Evolutionary conservation across 2,329 filamentous ascomycete species (phyloP), one percentile per base, ranked within the genome.

Genomic region (Fusarium domesticum): DNA sequence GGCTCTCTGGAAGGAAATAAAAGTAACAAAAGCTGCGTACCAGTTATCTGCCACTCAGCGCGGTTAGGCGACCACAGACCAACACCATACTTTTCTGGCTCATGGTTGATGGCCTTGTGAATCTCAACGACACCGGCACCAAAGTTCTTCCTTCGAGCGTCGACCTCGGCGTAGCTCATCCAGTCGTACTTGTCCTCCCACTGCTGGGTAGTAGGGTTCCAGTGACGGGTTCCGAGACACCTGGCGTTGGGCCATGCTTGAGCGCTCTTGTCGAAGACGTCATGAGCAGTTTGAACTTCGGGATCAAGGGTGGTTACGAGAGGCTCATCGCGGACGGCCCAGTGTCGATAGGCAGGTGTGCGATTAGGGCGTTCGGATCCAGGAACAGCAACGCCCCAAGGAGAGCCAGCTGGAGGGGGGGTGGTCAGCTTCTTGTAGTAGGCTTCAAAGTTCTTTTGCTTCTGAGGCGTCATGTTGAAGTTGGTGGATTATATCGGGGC

Each of bases 31-130:
- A 35, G 20, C 18, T 36, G 53, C 66, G 39, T 70, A 85, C 83
- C 84, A 39, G 84, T 80, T 53, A 95, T 83, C 71, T 93, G 89
- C 89, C 89, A 95, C 69, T 95, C 88, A 2, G 87, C 84, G 51
- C 88, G 78, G 67, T 93, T 93, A 65, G 88, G 85, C 58, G 86
- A 89, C 88, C 88, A 93, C 38, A 95, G 66, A n/a, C 88, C 89
- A 52, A 93, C 75, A 41, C 86, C 87, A 62, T 85, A 86, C 62
- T 85, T 83, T 25, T 76, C 70, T 20, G 55, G 51, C n/a, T 62
- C 50, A 50, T 92, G 75, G 40, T 88, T 87, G 50, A 81, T 73
- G 58, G 81, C 76, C 63, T 85, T 78, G 68, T 95, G 88, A 55
- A 97, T 70, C 67, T 93, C 85, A 31, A 91, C 84, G 37, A 97